Conservation (phyloP, 2,329 filamentous ascomycete genomes). For the Trichoderma atroviride region DNA sequence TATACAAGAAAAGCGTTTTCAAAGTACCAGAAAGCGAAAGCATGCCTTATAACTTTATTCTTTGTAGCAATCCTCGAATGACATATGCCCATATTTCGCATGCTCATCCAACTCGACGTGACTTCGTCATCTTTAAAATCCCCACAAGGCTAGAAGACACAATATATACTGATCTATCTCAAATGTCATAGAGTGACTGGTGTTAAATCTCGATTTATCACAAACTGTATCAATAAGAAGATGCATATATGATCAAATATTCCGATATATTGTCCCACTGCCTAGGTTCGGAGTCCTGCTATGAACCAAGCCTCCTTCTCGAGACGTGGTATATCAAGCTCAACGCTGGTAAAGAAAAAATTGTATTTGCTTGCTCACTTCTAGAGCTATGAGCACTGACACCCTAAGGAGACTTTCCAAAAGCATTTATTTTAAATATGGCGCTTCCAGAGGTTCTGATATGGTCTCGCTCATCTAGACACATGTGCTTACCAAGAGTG, state of each 20-base stretch:
- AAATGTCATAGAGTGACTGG: too few species aligned
- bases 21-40: background rate
- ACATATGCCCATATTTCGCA: background rate
- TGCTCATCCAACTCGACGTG: background rate
- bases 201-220: background rate
- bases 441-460: background rate
- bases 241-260: background rate
- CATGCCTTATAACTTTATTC: background rate
- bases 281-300: background rate
- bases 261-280: background rate
- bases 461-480: background rate
- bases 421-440: background rate
- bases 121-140: background rate
- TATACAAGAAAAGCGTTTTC: background rate
- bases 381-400: background rate
- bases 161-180: background rate
- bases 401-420: background rate
- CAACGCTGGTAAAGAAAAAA: background rate
- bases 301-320: background rate
- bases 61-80: background rate
- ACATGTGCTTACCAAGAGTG: background rate
- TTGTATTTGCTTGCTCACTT: background rate
- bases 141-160: background rate
- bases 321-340: background rate
- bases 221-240: background rate